Conservation (phyloP, 1,284 basidiomycete genomes). For the Cystobasidiaceae sp. region DNA sequence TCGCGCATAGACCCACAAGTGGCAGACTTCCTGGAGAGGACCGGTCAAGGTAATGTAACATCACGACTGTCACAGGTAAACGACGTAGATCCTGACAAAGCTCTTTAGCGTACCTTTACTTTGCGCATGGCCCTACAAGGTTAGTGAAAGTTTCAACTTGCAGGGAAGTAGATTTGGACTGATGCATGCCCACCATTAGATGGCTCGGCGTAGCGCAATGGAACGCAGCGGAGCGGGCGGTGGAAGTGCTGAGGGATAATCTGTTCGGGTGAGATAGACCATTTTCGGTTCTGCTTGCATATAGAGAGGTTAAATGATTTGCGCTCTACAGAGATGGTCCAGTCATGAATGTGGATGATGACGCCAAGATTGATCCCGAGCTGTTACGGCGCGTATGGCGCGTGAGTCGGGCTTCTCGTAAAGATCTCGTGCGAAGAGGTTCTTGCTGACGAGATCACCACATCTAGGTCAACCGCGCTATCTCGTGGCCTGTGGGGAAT, state of each 20-base stretch:
- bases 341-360: constrained; percentile 21
- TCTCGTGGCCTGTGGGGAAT: constrained; percentile 22
- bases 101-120: constrained; percentile 16
- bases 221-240: constrained; percentile 18
- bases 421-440: no score
- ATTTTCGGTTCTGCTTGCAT: background rate
- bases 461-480: constrained; percentile 17
- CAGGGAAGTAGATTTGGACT: background rate
- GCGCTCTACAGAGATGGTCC: constrained; percentile 9
- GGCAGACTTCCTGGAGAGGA: background rate
- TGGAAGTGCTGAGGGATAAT: constrained; percentile 21
- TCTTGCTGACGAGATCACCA: background rate
- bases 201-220: constrained; percentile 23
- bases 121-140: constrained; percentile 19
- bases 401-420: background rate
- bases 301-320: background rate
- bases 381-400: constrained; percentile 13
- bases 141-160: background rate
- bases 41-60: constrained; percentile 6
- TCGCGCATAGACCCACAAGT: constrained; percentile 3
- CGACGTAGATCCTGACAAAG: background rate
- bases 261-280: constrained; percentile 10
- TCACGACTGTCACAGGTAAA: background rate
- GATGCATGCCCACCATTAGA: background rate
- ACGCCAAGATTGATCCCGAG: constrained; percentile 20